Base-by-base conservation (phyloP, 2,329 filamentous ascomycete species). In the Rutstroemia sp. region DNA sequence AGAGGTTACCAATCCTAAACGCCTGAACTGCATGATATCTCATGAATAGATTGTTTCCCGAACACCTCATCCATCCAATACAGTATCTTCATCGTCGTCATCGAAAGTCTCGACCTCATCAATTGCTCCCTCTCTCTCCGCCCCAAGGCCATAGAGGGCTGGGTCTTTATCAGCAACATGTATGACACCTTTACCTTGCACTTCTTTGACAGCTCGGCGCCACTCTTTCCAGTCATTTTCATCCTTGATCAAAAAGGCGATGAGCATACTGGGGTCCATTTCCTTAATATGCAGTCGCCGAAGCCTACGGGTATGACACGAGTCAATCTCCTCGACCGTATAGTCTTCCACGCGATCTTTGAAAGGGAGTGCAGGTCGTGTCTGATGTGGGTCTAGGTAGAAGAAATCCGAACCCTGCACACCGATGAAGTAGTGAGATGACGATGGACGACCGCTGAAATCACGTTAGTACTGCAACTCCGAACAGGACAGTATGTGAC, bases 181-280 rank as follows among this genome's bases (percentile, higher is more conserved):
- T 49, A 97, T 87, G 52, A 99, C 89, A 6, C 84, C 78, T 70
- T 95, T 96, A 21, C 89, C 88, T 64, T 88, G 83, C 8, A 88
- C 83, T 63, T 87, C 82, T 63, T 83, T 83, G 2, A 95, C 79
- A n/a, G 83, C 80, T 57, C 81, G 76, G 67, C 89, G 87, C 92
- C 92, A 97, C 53, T 83, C 80, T 41, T 79, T 74, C 87, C 92
- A 97, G 63, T 99, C 94, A 45, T 85, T 79, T 64, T 92, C 85
- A 57, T 88, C 83, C 42, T 79, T 81, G 60, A 99, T 91, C 38
- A 99, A 74, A 67, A 97, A 97, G 4, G 90, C 92, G 62, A 99
- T 89, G 44, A 99, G 75, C 94, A 99, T 99, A 67, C 91, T 96
- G 0, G 94, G 94, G 66, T 99, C 94, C 89, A 99, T 94, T 68